phyloP scores from a whole-genome alignment of 2,329 filamentous ascomycete species.

The Fusarium tanahbumbuense region DNA sequence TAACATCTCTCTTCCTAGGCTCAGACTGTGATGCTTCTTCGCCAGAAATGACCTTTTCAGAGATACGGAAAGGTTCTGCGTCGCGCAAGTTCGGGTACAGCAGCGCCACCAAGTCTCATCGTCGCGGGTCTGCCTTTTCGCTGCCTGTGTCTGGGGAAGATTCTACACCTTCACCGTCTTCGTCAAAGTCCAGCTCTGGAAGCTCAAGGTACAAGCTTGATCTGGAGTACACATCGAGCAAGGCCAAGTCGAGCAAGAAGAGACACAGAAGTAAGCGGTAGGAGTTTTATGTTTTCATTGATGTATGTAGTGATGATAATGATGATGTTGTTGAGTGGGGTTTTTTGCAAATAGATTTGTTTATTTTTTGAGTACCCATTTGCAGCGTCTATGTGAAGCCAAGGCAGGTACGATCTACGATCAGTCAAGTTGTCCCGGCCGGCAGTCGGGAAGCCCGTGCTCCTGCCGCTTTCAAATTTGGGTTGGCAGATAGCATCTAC shows the following conservation, averaged over 20 bases:
- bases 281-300: neutral
- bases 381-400: neutral
- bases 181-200: conserved; percentile 39
- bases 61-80: conserved; percentile 53
- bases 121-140: conserved; percentile 48
- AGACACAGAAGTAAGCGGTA: conserved; percentile 43
- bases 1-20: conserved; percentile 39
- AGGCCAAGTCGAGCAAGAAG: conserved; percentile 46
- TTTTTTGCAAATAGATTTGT: neutral
- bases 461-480: neutral
- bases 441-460: neutral
- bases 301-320: neutral
- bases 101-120: conserved; percentile 47
- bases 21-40: conserved; percentile 48
- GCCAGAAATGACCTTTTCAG: conserved; percentile 53
- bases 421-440: no score
- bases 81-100: conserved; percentile 53
- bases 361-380: neutral
- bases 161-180: conserved; percentile 36
- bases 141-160: conserved; percentile 29
- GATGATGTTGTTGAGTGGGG: neutral
- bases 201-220: conserved; percentile 46
- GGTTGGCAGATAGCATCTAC: neutral
- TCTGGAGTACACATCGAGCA: conserved; percentile 47
- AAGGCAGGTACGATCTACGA: neutral